Conservation (phyloP, 2,329 filamentous ascomycete species). For the Fusarium sp. region DNA sequence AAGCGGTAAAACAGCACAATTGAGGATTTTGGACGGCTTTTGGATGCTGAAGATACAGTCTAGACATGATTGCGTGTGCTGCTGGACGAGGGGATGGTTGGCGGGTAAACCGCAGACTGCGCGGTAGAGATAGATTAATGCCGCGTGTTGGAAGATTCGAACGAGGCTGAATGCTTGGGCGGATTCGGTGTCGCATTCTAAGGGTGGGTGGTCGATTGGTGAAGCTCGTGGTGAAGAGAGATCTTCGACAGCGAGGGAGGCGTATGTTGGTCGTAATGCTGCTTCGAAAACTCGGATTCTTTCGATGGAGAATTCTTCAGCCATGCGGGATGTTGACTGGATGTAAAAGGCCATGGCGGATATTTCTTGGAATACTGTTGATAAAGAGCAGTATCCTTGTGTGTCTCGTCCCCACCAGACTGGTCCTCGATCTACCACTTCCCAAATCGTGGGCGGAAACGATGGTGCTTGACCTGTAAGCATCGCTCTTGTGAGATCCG, state of each 20-base stretch:
- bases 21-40: slow-evolving; percentile 51
- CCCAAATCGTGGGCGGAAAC: slow-evolving; percentile 53
- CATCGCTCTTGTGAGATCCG: slow-evolving; percentile 56
- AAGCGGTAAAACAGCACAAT: slow-evolving; percentile 54
- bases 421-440: slow-evolving; percentile 52
- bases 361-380: slow-evolving; percentile 50
- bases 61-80: slow-evolving; percentile 52
- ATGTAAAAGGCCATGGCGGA: slow-evolving; percentile 47
- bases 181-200: slow-evolving; percentile 43
- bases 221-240: slow-evolving; percentile 3
- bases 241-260: slow-evolving; percentile 43
- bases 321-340: slow-evolving; percentile 27
- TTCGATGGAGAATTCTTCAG: slow-evolving; percentile 44
- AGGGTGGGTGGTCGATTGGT: background rate
- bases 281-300: slow-evolving; percentile 46
- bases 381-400: slow-evolving; percentile 49
- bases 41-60: slow-evolving; percentile 52
- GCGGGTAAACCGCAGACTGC: slow-evolving; percentile 55
- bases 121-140: slow-evolving; percentile 57
- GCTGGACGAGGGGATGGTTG: slow-evolving; percentile 54
- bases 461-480: slow-evolving; percentile 53
- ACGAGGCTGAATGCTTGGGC: slow-evolving; percentile 52
- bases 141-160: slow-evolving; percentile 54
- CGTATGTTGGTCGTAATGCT: slow-evolving; percentile 43
- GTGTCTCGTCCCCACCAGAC: slow-evolving; percentile 57